These are phyloP conservation scores for Boletus pseudo-olivaceus DNA, from an alignment of 768 basidiomycete species.

Conservation along the genomic window DNA sequence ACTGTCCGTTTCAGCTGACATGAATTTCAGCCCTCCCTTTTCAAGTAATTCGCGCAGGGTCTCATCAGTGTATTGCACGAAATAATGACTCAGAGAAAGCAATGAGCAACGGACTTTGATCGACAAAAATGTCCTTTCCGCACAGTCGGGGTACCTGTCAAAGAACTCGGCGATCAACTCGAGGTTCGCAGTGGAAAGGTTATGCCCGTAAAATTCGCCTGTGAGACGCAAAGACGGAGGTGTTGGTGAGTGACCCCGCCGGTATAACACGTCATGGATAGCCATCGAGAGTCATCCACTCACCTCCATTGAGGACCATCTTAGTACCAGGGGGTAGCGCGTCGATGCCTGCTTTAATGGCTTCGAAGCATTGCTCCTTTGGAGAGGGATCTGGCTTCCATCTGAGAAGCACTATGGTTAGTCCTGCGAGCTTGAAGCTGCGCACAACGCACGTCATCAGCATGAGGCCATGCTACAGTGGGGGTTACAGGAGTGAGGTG, in stretches of 20 bases:
- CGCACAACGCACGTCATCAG: background rate
- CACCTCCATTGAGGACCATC: slow-evolving; percentile 50
- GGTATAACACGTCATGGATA: no score
- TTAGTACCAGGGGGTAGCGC: slow-evolving; percentile 42
- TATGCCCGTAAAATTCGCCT: slow-evolving; percentile 58
- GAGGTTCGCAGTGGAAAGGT: slow-evolving; percentile 41
- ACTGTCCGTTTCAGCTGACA: slow-evolving; percentile 13
- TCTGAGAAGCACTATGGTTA: slow-evolving; percentile 10
- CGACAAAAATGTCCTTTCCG: slow-evolving; percentile 30
- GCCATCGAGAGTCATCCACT: background rate
- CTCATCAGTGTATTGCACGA: background rate
- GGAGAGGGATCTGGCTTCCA: slow-evolving; percentile 46
- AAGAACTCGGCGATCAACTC: slow-evolving; percentile 40
- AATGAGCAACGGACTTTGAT: slow-evolving; percentile 31
- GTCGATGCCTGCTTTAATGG: slow-evolving; percentile 53
- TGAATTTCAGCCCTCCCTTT: slow-evolving; percentile 4
- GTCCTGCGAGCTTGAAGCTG: background rate
- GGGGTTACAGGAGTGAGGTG: background rate
- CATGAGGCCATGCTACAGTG: background rate
- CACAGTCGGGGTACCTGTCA: slow-evolving; percentile 33
- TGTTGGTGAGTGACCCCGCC: background rate
- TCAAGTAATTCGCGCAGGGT: background rate
- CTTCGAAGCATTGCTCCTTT: slow-evolving; percentile 59
- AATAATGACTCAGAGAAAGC: background rate
- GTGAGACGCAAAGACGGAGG: background rate